Conservation (phyloP, 2,329 filamentous ascomycete species). For the Trichoderma cornu-damae region DNA sequence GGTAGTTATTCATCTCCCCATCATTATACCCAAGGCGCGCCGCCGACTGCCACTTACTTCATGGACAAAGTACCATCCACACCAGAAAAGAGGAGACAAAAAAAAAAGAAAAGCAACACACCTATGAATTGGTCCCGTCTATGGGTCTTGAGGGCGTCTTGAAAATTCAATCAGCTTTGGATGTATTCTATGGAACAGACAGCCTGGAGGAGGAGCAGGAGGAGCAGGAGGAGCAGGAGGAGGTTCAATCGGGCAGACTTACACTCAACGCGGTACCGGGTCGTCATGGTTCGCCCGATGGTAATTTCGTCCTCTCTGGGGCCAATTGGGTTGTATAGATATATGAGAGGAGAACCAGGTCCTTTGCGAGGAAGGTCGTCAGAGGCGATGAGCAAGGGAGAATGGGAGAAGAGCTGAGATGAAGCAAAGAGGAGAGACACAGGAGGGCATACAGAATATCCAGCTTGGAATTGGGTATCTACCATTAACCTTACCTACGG, state of each 20-base stretch:
- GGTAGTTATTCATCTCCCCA: too few relatives aligned
- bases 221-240: neutral
- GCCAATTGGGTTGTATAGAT: neutral
- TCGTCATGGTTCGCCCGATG: constrained; percentile 46
- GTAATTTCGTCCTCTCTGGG: neutral
- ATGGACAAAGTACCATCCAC: too few relatives aligned
- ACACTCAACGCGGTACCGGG: constrained; percentile 70
- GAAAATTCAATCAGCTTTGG: constrained; percentile 18
- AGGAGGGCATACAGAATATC: too few relatives aligned
- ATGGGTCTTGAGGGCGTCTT: constrained; percentile 71
- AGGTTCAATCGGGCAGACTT: constrained; percentile 32
- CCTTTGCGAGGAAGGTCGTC: neutral
- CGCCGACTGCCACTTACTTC: too few relatives aligned
- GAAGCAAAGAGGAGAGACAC: neutral
- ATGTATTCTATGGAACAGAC: neutral
- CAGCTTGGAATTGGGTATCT: constrained; percentile 3
- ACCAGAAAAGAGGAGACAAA: too few relatives aligned
- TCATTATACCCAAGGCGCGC: too few relatives aligned
- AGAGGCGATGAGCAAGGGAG: neutral
- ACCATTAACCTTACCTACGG: too few relatives aligned
- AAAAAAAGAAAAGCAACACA: constrained; percentile 40
- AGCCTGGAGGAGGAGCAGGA: neutral
- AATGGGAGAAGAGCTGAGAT: neutral
- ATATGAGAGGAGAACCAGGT: neutral
- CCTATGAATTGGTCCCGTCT: constrained; percentile 84